Conservation (phyloP, 306 rosid genomes). For the Mucuna pruriens region DNA sequence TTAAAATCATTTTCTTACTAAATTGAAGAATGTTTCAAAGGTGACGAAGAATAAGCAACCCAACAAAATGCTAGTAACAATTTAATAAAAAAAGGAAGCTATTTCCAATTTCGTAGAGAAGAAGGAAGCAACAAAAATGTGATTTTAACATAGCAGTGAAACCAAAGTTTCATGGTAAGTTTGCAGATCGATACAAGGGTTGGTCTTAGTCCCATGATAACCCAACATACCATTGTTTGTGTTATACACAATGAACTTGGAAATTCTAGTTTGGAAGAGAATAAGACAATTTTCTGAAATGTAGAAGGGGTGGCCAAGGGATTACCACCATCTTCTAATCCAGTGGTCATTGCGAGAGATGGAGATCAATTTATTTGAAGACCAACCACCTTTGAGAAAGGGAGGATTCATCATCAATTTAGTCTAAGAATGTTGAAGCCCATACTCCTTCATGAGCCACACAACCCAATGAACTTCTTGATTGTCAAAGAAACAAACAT, state of each 20-base stretch:
- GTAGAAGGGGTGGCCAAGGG: not conserved
- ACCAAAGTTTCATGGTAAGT: conserved; percentile 3
- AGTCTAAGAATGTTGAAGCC: conserved; percentile 26
- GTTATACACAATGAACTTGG: not conserved
- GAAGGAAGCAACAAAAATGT: not conserved
- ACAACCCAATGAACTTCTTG: conserved; percentile 6
- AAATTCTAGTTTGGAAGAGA: not conserved
- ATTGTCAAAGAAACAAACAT: not conserved
- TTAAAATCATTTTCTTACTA: too few relatives aligned
- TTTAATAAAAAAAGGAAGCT: too few relatives aligned
- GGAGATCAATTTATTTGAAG: too few relatives aligned
- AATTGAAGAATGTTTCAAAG: too few relatives aligned
- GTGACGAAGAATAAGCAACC: too few relatives aligned
- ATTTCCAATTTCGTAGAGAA: too few relatives aligned
- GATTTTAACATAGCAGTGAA: not conserved
- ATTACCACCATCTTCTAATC: not conserved
- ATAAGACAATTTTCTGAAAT: not conserved
- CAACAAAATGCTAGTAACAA: too few relatives aligned
- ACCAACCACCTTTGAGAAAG: not conserved
- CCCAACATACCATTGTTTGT: not conserved
- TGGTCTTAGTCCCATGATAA: not conserved
- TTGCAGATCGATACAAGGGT: too few relatives aligned
- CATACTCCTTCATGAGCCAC: conserved; percentile 37
- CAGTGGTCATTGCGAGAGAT: too few relatives aligned
- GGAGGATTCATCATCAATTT: not conserved